A percentile compares a stretch with the other conserved stretches of the same genome.
Evolutionary conservation across 2,329 filamentous ascomycete genomes (phyloP).

Genomic region (Ophiosphaerella korrae): DNA sequence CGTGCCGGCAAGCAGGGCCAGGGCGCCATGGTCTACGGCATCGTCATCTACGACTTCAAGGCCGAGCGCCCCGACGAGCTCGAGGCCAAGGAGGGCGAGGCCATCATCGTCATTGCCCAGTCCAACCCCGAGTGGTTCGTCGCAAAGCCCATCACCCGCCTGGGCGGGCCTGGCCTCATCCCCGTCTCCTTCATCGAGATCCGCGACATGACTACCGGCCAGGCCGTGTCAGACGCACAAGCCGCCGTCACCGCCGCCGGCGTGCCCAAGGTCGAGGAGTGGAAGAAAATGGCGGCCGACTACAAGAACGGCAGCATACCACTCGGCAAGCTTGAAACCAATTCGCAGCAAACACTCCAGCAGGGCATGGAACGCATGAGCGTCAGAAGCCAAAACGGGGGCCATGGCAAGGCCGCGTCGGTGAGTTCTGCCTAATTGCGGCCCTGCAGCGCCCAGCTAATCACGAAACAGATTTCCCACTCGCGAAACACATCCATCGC

Average conservation of each 20-base stretch:
- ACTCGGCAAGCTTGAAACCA: constrained; percentile 80
- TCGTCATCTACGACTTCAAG: constrained; percentile 96
- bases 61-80: constrained; percentile 95
- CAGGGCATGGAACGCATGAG: constrained; percentile 78
- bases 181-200: constrained; percentile 97
- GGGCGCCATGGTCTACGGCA: constrained; percentile 92
- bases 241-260: constrained; percentile 87
- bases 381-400: constrained; percentile 52
- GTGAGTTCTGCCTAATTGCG: constrained; percentile 30
- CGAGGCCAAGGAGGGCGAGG: constrained; percentile 91
- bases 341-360: constrained; percentile 55
- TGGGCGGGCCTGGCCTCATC: constrained; percentile 94
- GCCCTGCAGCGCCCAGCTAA: constrained; percentile 17
- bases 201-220: constrained; percentile 86
- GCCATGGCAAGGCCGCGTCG: constrained; percentile 31
- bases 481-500: constrained; percentile 43
- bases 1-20: constrained; percentile 63
- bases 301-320: constrained; percentile 99
- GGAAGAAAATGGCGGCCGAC: constrained; percentile 99
- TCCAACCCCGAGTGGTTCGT: constrained; percentile 99
- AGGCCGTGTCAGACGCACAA: constrained; percentile 78
- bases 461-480: constrained; percentile 31
- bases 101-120: constrained; percentile 97
- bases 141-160: constrained; percentile 94
- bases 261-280: constrained; percentile 94